Evolutionary conservation across 2,329 filamentous ascomycete genomes (phyloP).

Genomic region (Fusarium lateritium): DNA sequence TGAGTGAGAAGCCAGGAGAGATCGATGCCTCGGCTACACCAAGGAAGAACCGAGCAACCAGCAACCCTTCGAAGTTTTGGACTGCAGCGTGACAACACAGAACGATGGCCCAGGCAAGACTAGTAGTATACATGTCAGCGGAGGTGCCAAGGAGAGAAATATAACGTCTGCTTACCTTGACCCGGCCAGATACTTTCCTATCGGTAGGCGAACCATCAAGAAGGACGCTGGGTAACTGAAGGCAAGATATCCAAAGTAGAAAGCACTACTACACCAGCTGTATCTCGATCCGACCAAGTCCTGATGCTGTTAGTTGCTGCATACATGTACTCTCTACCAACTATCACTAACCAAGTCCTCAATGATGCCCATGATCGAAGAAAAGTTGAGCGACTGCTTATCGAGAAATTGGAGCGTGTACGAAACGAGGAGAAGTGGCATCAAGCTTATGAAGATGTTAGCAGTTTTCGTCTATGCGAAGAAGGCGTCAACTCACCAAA

Average conservation of each 20-base stretch:
- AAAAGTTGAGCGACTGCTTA: constrained; percentile 45
- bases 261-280: constrained; percentile 43
- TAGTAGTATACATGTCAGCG: not conserved
- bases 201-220: constrained; percentile 41
- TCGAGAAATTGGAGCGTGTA: constrained; percentile 47
- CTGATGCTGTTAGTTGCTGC: constrained; percentile 1
- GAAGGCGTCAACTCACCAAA: constrained; percentile 8
- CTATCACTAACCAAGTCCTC: constrained; percentile 25
- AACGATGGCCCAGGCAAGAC: constrained; percentile 39
- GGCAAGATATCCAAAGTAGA: constrained; percentile 44
- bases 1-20: constrained; percentile 41
- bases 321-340: rapidly evolving
- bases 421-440: constrained; percentile 42
- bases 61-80: constrained; percentile 30
- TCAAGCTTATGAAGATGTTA: constrained; percentile 15
- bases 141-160: rapidly evolving
- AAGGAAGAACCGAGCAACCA: constrained; percentile 41
- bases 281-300: constrained; percentile 36
- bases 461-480: rapidly evolving
- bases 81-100: constrained; percentile 42
- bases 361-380: constrained; percentile 46
- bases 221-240: constrained; percentile 47
- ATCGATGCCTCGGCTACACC: constrained; percentile 46
- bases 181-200: constrained; percentile 40
- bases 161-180: constrained; percentile 15